Base-by-base conservation (phyloP, 2,329 filamentous ascomycete species). In the Fusarium compactum region DNA sequence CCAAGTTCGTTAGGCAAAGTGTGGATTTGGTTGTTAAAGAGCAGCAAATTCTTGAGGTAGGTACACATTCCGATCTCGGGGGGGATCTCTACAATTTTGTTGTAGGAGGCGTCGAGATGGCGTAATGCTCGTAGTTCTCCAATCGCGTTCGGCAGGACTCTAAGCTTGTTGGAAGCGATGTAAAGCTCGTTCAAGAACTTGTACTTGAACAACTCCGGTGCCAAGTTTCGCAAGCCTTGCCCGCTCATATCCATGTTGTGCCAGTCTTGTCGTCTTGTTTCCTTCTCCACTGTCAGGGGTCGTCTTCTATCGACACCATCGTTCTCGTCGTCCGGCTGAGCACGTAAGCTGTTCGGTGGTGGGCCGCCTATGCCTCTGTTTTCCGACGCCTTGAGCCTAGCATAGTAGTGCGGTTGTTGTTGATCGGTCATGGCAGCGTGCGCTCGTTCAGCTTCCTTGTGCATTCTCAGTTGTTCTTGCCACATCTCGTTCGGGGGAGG, bases 51-150 rank as follows among this genome's bases (percentile, higher is more conserved):
- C 81, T 93, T 94, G 58, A 99, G 85, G 73, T 95, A 96, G 29
- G 95, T 96, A 75, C 97, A 93, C 95, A 98, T 99, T 77, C 96
- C 96, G 65, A 99, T 89, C 83, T 99, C 95, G 24, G 92, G 88
- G 2, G 96, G 96, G 6, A 99, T 84, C 70, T 92, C 90, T 11
- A 87, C 87, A 65, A 99, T 86, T 67, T 95, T 89, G 80, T 99
- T 99, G 82, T 91, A 90, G 0, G 96, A 98, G 5, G 95, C 86
- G 80, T 99, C 95, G 51, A 99, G 87, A 76, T 95, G 88, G 38
- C 89, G 92, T 51, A 99, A 83, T 69, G 92, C 91, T 70, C 95
- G 90, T 70, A 99, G 85, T 74, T 91, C 88, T 41, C 96, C 95
- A 78, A 99, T 94, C 24, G 90, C 86, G 40, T 92, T 84, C 15